Conservation (phyloP, 192 early-diverging fungal species). For the Coemansia sp. region DNA sequence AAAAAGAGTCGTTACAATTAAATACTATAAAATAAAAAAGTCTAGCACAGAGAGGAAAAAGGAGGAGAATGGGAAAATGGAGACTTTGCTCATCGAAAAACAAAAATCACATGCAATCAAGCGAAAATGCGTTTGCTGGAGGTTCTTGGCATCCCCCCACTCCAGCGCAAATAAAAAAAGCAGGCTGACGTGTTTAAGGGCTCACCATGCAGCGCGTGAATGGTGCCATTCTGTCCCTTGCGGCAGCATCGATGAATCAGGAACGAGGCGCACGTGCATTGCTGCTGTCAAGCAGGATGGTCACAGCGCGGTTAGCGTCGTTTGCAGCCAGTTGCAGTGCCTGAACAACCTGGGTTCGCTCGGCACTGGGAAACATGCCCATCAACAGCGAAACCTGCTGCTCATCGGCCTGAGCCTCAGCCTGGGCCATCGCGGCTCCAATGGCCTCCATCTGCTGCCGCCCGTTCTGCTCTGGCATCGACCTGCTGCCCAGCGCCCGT, state of each 20-base stretch:
- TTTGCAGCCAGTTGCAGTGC: conserved; percentile 3
- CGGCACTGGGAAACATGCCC: conserved; percentile 2
- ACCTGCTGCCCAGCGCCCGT: background rate
- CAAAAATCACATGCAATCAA: background rate
- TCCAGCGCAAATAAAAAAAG: background rate
- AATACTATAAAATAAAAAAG: too few relatives aligned
- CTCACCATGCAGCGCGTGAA: background rate
- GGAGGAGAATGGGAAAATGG: too few relatives aligned
- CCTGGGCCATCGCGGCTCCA: background rate
- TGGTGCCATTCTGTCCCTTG: background rate
- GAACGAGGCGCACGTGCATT: conserved; percentile 1
- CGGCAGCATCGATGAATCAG: background rate
- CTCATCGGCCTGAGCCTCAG: background rate
- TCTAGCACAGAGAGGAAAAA: background rate
- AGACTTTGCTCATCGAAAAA: background rate
- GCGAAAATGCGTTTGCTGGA: background rate
- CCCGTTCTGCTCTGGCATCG: background rate
- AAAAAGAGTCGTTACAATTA: background rate
- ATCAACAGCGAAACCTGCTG: background rate
- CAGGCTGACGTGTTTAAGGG: background rate
- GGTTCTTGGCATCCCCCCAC: background rate
- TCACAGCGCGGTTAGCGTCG: conserved; percentile 5
- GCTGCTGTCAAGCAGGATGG: conserved; percentile 8
- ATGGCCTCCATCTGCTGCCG: background rate
- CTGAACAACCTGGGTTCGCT: conserved; percentile 2